A percentile compares a stretch with the other conserved stretches of the same genome.
Evolutionary conservation across 768 basidiomycete genomes (phyloP).

Genomic region (Mycena alexandri): DNA sequence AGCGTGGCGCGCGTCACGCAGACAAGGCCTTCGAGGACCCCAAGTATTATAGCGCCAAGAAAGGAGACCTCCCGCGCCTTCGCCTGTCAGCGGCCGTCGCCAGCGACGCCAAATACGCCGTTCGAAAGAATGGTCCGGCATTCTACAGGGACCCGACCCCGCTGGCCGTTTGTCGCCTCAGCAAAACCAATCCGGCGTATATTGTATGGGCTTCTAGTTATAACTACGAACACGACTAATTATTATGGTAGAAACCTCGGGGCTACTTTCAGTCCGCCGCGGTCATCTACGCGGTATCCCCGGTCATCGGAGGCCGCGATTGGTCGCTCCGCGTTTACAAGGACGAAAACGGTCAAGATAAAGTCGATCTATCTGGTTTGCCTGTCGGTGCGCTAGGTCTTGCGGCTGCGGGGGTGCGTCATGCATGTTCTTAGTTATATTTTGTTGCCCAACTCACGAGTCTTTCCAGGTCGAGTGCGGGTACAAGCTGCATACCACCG

Average conservation of each 20-base stretch:
- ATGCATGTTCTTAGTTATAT: not conserved
- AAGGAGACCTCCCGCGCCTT: not conserved
- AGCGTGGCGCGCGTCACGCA: not conserved
- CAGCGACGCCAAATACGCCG: not conserved
- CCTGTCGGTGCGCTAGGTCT: not conserved
- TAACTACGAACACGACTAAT: not conserved
- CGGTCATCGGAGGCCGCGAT: not conserved
- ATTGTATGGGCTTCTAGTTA: not conserved
- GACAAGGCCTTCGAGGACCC: not conserved
- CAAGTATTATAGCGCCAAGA: not conserved
- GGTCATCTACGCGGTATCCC: conserved; percentile 4
- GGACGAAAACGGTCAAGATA: not conserved
- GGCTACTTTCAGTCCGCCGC: not conserved
- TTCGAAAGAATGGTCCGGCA: conserved; percentile 6
- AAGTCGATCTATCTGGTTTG: conserved; percentile 2
- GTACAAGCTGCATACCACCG: not conserved
- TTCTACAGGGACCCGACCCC: conserved; percentile 10
- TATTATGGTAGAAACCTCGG: not conserved
- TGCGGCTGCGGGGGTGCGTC: not conserved
- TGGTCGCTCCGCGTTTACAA: not conserved
- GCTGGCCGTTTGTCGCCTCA: not conserved
- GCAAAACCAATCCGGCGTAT: not conserved
- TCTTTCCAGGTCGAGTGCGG: conserved; percentile 9
- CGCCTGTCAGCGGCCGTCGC: not conserved
- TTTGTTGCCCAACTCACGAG: too few species aligned